Conservation (phyloP, 1,139 yeast species). For the Sporopachydermia cereana region DNA sequence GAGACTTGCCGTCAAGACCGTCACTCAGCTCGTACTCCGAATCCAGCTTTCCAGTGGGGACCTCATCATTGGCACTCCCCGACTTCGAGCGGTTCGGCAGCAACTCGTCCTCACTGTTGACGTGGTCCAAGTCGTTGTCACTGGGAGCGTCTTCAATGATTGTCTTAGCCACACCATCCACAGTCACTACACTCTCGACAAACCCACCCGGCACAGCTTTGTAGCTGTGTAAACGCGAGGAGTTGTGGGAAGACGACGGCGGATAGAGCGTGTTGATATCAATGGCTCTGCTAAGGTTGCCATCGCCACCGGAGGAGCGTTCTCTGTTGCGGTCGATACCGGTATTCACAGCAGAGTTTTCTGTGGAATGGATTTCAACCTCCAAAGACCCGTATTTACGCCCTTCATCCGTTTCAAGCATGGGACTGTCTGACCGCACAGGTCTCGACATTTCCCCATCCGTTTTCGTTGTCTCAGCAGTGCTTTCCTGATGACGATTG, state of each 20-base stretch:
- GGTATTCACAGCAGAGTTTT: constrained; percentile 8
- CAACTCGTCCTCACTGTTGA: neutral
- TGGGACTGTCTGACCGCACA: constrained; percentile 13
- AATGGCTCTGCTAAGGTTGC: constrained; percentile 38
- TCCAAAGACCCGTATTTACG: neutral
- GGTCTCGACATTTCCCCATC: neutral
- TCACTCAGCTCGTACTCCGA: neutral
- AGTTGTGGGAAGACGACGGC: constrained; percentile 13
- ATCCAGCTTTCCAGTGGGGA: neutral
- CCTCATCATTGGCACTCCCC: neutral
- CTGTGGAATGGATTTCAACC: neutral
- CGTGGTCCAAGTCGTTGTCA: constrained; percentile 6
- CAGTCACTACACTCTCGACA: constrained; percentile 73
- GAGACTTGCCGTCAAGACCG: too few species aligned
- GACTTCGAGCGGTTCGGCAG: neutral
- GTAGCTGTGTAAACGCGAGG: constrained; percentile 19
- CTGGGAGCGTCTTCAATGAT: constrained; percentile 49
- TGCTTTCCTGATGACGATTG: neutral
- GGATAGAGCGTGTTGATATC: constrained; percentile 14
- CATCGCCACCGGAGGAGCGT: constrained; percentile 19
- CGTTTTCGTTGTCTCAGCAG: constrained; percentile 6
- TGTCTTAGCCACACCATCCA: constrained; percentile 78
- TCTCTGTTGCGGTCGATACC: constrained; percentile 22
- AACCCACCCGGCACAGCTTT: constrained; percentile 47
- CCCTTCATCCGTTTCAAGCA: constrained; percentile 14